A percentile compares a stretch with the other conserved stretches of the same genome.
phyloP scores from a whole-genome alignment of 208 protist species.

The Novymonas esmeraldas region DNA sequence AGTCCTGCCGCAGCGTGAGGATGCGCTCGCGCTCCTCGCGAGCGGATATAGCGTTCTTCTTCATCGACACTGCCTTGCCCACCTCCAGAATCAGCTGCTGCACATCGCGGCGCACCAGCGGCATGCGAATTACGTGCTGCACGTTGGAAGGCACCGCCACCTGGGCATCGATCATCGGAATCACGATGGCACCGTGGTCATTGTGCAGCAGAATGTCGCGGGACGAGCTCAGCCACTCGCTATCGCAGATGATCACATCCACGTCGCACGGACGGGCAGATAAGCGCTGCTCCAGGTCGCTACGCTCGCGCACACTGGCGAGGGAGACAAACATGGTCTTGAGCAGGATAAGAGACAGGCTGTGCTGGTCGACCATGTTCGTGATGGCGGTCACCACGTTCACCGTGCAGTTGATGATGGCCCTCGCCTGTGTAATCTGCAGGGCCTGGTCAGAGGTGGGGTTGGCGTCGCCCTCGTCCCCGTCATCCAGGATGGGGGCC shows the following conservation, averaged over 20 bases:
- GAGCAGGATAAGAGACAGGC: constrained; percentile 85
- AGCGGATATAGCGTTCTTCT: constrained; percentile 86
- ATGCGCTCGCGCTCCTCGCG: constrained; percentile 85
- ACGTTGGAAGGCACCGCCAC: constrained; percentile 52
- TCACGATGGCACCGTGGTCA: constrained; percentile 73
- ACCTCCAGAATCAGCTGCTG: constrained; percentile 81
- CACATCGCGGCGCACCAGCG: constrained; percentile 72
- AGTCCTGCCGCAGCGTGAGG: constrained; percentile 87
- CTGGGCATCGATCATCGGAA: constrained; percentile 60
- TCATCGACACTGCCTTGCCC: constrained; percentile 75
- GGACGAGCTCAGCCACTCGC: constrained; percentile 77
- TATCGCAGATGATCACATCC: constrained; percentile 89
- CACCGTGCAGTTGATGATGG: constrained; percentile 87
- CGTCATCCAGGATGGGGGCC: constrained; percentile 71
- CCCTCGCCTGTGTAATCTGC: constrained; percentile 72
- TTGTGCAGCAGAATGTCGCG: constrained; percentile 64
- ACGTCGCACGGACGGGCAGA: constrained; percentile 71
- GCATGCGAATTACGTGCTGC: constrained; percentile 72
- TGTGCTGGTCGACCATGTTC: constrained; percentile 91
- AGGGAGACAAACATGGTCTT: constrained; percentile 92
- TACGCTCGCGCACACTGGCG: constrained; percentile 70
- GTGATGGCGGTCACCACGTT: constrained; percentile 87
- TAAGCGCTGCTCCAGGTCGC: constrained; percentile 79
- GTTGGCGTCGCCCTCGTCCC: constrained; percentile 37
- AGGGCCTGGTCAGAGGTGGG: constrained; percentile 42